Conservation (phyloP, 2,329 filamentous ascomycete genomes). For the Neofusicoccum umdonicola region DNA sequence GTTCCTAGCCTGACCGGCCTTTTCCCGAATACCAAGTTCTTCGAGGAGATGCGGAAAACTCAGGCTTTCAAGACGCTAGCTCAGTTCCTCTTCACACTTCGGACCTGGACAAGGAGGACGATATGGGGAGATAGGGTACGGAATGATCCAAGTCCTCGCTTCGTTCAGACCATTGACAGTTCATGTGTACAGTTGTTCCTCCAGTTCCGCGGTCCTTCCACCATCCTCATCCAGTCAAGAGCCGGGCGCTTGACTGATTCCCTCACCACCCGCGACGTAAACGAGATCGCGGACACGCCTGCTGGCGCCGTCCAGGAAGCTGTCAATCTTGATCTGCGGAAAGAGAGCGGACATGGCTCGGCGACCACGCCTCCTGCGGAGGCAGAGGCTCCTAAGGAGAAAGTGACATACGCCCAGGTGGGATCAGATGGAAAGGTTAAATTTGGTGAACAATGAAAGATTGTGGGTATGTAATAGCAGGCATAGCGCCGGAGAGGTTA, state of each 20-base stretch:
- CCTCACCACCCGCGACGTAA: slow-evolving; percentile 74
- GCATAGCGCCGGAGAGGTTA: not conserved
- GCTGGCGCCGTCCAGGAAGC: slow-evolving; percentile 67
- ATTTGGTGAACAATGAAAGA: slow-evolving; percentile 5
- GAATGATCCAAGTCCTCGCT: not conserved
- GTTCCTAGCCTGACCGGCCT: slow-evolving; percentile 67
- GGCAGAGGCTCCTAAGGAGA: not conserved
- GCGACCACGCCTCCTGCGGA: not conserved
- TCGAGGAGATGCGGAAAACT: slow-evolving; percentile 67
- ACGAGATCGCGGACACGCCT: slow-evolving; percentile 83
- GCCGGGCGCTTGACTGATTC: slow-evolving; percentile 75
- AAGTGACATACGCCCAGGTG: slow-evolving; percentile 11
- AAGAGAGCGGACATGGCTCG: slow-evolving; percentile 25
- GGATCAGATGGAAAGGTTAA: slow-evolving; percentile 18
- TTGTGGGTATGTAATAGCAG: not conserved
- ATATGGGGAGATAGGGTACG: slow-evolving; percentile 85
- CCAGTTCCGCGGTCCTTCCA: slow-evolving; percentile 82
- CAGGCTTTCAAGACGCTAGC: slow-evolving; percentile 69
- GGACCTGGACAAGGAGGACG: slow-evolving; percentile 74
- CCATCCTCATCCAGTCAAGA: slow-evolving; percentile 84
- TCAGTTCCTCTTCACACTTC: slow-evolving; percentile 63
- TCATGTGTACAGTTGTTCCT: slow-evolving; percentile 66
- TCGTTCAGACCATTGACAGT: not conserved
- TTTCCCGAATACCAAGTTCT: slow-evolving; percentile 69
- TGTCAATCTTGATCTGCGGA: slow-evolving; percentile 44